Evolutionary conservation across 768 basidiomycete species (phyloP), one percentile per base, ranked within the genome.

Genomic region (Lentinus brumalis): DNA sequence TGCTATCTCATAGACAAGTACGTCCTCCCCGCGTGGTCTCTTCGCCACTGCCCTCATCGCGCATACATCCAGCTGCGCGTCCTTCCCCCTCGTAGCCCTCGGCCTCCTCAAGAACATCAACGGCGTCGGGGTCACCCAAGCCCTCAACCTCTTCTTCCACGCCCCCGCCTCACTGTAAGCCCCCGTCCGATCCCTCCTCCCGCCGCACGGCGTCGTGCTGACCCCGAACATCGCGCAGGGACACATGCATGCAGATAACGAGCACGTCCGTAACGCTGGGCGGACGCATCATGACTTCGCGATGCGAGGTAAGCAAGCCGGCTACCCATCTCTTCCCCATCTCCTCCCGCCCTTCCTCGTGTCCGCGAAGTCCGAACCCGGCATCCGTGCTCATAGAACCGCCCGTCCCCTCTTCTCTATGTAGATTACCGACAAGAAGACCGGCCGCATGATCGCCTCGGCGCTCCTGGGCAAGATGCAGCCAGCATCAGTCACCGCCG

Each of bases 1-100:
- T 85, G 87, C 47, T 89, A 89, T 73, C 76, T 91, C 57, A 84
- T 90, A 46, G 89, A 91, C 73, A 89, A 87, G 86, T 86, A 61
- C 52, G 81, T 73, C 15, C 12, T 16, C 45, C 44, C 29, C 38
- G 29, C 21, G 12, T 41, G 50, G 26, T 39, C 15, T 15, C 40
- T 41, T 5, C 30, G 31, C 5, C 50, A 12, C n/a, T 9, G 31
- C 40, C 21, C 16, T 49, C 46, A 30, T 56, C 18, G 16, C 11
- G 57, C 32, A 26, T 9, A 39, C 38, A 32, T 14, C 39, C 64
- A 86, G 85, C 66, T 88, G 87, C 71, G 86, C 85, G 44, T 83
- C 84, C 55, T 86, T 86, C 15, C 87, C 88, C 0, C 79, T 89
- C 11, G 83, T 90, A 32, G 86, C 84, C 7, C 77, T 91, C 10